Conservation (phyloP, 2,329 filamentous ascomycete genomes). For the Neopestalotiopsis rosae region DNA sequence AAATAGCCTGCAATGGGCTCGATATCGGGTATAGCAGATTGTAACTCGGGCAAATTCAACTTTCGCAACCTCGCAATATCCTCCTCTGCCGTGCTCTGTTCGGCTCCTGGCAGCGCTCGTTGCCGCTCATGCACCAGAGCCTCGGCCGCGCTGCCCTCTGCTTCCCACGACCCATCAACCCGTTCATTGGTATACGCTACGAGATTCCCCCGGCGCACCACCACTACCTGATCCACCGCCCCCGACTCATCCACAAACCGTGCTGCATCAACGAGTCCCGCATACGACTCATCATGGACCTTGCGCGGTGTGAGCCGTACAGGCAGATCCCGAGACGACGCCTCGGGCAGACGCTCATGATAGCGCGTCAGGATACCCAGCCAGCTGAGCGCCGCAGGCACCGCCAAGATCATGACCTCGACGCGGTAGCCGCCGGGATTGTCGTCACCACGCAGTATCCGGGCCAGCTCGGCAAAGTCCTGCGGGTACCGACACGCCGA, state of each 20-base stretch:
- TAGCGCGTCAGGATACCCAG: slow-evolving; percentile 49
- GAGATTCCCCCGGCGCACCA: slow-evolving; percentile 44
- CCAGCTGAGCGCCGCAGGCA: slow-evolving; percentile 46
- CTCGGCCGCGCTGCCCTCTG: neutral
- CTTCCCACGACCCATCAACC: slow-evolving; percentile 16
- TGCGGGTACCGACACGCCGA: slow-evolving; percentile 49
- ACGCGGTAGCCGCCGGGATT: slow-evolving; percentile 39
- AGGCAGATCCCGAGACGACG: slow-evolving; percentile 40
- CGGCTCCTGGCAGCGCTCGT: neutral
- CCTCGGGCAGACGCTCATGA: slow-evolving; percentile 41
- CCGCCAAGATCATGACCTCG: slow-evolving; percentile 47
- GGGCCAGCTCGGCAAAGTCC: slow-evolving; percentile 45
- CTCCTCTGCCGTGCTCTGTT: neutral
- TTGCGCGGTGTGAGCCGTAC: slow-evolving; percentile 46
- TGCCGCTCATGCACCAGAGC: neutral
- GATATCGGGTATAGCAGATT: slow-evolving; percentile 3
- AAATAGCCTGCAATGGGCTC: neutral
- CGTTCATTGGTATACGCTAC: slow-evolving; percentile 37
- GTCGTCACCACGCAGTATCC: slow-evolving; percentile 33
- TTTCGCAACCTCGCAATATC: slow-evolving; percentile 2
- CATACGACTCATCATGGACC: slow-evolving; percentile 53
- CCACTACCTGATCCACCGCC: slow-evolving; percentile 41
- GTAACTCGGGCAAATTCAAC: neutral
- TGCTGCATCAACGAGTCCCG: slow-evolving; percentile 43
- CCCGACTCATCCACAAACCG: slow-evolving; percentile 40